phyloP scores from a whole-genome alignment of 768 basidiomycete genomes.

The Suillus plorans region DNA sequence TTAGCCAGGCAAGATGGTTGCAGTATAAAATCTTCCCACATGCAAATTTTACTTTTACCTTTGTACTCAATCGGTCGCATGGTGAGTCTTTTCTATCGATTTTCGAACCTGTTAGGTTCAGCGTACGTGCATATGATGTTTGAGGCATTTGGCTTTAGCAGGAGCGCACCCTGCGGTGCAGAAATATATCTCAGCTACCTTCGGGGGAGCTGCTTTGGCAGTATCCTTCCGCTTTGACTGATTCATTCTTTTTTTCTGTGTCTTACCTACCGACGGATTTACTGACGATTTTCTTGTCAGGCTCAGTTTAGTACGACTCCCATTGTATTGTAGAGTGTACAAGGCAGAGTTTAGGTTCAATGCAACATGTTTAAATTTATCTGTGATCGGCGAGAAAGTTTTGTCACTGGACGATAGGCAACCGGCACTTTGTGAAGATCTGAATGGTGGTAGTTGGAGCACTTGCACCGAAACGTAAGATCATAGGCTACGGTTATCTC shows the following conservation, averaged over 20 bases:
- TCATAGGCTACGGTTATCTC: neutral
- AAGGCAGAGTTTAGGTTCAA: neutral
- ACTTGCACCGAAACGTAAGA: too few species aligned
- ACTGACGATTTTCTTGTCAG: constrained; percentile 21
- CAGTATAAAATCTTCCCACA: constrained; percentile 22
- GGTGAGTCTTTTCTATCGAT: constrained; percentile 23
- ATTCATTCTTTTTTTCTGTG: constrained; percentile 17
- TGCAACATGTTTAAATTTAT: neutral
- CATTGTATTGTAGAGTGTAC: too few species aligned
- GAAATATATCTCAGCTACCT: constrained; percentile 92
- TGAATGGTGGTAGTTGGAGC: too few species aligned
- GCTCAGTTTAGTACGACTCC: too few species aligned
- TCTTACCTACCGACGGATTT: neutral
- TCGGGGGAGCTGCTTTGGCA: constrained; percentile 55
- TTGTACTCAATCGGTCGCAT: constrained; percentile 7
- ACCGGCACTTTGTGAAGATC: too few species aligned
- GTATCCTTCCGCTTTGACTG: constrained; percentile 47
- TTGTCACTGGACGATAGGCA: too few species aligned
- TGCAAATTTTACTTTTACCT: constrained; percentile 6
- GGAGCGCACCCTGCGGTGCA: constrained; percentile 65
- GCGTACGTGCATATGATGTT: constrained; percentile 56
- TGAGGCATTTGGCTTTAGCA: constrained; percentile 96
- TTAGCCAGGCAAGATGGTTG: constrained; percentile 11
- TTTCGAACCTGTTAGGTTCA: constrained; percentile 3
- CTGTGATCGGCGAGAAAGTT: too few species aligned